Base-by-base conservation (phyloP, 495 filamentous ascomycete genomes). In the Amphirosellinia nigrospora region DNA sequence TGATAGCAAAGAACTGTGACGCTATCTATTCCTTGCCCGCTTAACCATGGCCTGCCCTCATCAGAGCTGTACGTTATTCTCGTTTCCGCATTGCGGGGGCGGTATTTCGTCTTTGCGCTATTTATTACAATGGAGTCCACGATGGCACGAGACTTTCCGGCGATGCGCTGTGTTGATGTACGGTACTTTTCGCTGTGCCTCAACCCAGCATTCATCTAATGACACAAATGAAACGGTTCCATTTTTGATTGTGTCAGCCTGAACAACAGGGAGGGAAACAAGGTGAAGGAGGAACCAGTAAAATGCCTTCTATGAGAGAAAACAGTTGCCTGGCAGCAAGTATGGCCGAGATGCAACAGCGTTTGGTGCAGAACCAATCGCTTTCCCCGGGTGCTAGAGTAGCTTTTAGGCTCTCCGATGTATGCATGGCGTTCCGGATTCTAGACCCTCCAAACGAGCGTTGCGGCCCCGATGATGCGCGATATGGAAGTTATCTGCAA, bases 141-240 rank as follows among this genome's bases (percentile, higher is more conserved):
- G 26, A n/a, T 39, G 63, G 73, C 72, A 70, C 56, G 64, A 68
- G 67, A 69, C 61, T 67, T 61, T 53, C 28, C 30, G 55, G 36
- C 9, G 16, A 60, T 68, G 66, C 34, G 68, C 52, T 55, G 55
- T 66, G 41, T 46, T 71, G 7, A 58, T 64, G 66, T 55, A 56
- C 48, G 52, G 65, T 48, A 68, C 50, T 66, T 41, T 41, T 36
- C 48, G 66, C 67, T 28, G 66, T 58, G 60, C 43, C 43, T 70
- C 23, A 21, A 39, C 28, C 50, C 36, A 36, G 65, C 28, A 46
- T 39, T n/a, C 39, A 41, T 28, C n/a, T 45, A 16, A 58, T 53
- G 64, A 39, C 32, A 56, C 55, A 28, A 4, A 68, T 28, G 53
- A 32, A 38, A 69, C 16, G 16, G 28, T 50, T 64, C 39, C 59